A percentile compares a stretch with the other conserved stretches of the same genome.
These are phyloP conservation scores for Onygenales sp. DNA, from an alignment of 2,329 filamentous ascomycete genomes.

Conservation along the genomic window DNA sequence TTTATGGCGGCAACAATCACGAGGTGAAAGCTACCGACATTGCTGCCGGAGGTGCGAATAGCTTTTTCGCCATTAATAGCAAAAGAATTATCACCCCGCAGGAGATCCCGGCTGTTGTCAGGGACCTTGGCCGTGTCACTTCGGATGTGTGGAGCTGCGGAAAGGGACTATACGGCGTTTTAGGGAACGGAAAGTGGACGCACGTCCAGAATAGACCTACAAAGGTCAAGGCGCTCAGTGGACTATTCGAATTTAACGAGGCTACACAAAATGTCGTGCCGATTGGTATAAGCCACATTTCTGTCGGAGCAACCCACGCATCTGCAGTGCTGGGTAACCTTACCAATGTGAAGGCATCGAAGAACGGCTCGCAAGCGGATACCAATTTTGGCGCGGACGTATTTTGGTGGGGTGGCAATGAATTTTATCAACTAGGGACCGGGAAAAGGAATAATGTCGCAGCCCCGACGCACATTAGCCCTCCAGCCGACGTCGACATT, in stretches of 20 bases:
- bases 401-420: constrained; percentile 90
- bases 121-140: constrained; percentile 47
- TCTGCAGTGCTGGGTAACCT: constrained; percentile 77
- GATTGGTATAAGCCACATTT: constrained; percentile 65
- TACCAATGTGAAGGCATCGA: constrained; percentile 51
- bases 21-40: constrained; percentile 63
- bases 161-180: constrained; percentile 69
- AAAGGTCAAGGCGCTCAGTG: constrained; percentile 75
- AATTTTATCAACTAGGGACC: constrained; percentile 85
- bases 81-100: constrained; percentile 44
- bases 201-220: constrained; percentile 69
- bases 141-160: constrained; percentile 83
- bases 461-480: constrained; percentile 67
- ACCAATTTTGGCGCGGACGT: constrained; percentile 77
- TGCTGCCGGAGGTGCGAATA: constrained; percentile 77
- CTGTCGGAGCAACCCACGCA: constrained; percentile 69
- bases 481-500: constrained; percentile 56
- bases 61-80: constrained; percentile 78
- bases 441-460: constrained; percentile 76
- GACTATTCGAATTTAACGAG: constrained; percentile 83
- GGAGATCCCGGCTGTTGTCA: constrained; percentile 31
- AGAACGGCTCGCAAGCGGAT: constrained; percentile 51
- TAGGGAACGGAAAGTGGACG: constrained; percentile 83
- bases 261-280: constrained; percentile 55
- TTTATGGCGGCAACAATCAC: constrained; percentile 60